A percentile compares a stretch with the other conserved stretches of the same genome.
Conservation (phyloP, 225 moss, liverwort and hornwort species). For the Rhytidiadelphus loreus region DNA sequence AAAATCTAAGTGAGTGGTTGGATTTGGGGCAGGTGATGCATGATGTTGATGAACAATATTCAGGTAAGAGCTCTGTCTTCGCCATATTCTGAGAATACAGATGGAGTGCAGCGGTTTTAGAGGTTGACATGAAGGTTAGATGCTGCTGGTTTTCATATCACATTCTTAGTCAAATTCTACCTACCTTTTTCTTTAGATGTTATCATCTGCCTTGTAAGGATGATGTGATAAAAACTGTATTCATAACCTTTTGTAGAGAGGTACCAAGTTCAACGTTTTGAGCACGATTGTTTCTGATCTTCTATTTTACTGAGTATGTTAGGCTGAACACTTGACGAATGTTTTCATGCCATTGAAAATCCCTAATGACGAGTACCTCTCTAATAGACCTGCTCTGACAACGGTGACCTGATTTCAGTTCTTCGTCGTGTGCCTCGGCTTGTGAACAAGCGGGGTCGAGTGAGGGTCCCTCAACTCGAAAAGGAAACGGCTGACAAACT, state of each 20-base stretch:
- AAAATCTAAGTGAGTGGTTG: conserved; percentile 1
- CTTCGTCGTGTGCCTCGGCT: conserved; percentile 50
- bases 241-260: neutral
- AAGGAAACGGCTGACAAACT: neutral
- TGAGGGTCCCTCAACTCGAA: neutral
- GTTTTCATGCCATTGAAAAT: neutral
- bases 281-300: neutral
- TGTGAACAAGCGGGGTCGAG: conserved; percentile 46
- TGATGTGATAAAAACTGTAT: neutral
- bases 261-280: neutral
- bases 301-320: neutral
- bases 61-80: conserved; percentile 19
- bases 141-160: neutral
- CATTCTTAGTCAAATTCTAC: neutral
- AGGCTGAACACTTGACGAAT: neutral
- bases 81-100: neutral
- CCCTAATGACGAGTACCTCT: neutral
- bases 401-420: conserved; percentile 22
- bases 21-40: conserved; percentile 41
- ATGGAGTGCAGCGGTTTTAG: neutral
- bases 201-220: neutral
- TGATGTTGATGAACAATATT: conserved; percentile 65
- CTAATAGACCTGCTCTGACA: neutral
- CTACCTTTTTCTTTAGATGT: neutral
- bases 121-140: neutral